Evolutionary conservation across 1,139 yeast genomes (phyloP).

Genomic region (Candida mesenterica): DNA sequence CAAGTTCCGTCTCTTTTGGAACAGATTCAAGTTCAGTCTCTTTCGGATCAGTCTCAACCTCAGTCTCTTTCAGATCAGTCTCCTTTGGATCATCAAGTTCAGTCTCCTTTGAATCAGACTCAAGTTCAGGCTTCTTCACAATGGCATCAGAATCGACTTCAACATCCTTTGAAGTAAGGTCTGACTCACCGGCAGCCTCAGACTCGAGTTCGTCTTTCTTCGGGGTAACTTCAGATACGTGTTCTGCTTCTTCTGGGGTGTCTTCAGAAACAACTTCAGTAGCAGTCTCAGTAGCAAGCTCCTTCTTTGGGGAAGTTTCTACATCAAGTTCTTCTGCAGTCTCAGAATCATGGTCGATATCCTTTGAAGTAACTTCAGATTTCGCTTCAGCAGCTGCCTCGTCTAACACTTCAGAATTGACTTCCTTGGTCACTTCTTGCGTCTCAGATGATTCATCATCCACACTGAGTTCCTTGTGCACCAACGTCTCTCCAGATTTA

Average conservation of each 20-base stretch:
- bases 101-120: neutral
- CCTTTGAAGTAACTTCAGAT: slow-evolving; percentile 12
- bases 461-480: too few relatives aligned
- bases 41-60: neutral
- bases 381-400: slow-evolving; percentile 5
- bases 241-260: too few relatives aligned
- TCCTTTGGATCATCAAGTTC: neutral
- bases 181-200: neutral
- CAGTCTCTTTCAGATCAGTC: neutral
- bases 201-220: neutral
- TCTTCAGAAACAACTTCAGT: neutral
- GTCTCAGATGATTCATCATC: too few relatives aligned
- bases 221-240: too few relatives aligned
- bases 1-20: slow-evolving; percentile 1
- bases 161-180: neutral
- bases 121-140: neutral
- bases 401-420: slow-evolving; percentile 11
- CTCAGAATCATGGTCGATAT: slow-evolving; percentile 13
- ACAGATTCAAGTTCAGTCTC: slow-evolving; percentile 1
- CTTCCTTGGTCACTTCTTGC: slow-evolving; percentile 8
- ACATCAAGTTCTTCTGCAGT: slow-evolving; percentile 14
- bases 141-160: too few relatives aligned
- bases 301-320: too few relatives aligned
- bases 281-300: neutral
- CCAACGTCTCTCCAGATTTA: too few relatives aligned